A percentile compares a stretch with the other conserved stretches of the same genome.
Conservation (phyloP, 2,329 filamentous ascomycete species). For the Beauveria australis region DNA sequence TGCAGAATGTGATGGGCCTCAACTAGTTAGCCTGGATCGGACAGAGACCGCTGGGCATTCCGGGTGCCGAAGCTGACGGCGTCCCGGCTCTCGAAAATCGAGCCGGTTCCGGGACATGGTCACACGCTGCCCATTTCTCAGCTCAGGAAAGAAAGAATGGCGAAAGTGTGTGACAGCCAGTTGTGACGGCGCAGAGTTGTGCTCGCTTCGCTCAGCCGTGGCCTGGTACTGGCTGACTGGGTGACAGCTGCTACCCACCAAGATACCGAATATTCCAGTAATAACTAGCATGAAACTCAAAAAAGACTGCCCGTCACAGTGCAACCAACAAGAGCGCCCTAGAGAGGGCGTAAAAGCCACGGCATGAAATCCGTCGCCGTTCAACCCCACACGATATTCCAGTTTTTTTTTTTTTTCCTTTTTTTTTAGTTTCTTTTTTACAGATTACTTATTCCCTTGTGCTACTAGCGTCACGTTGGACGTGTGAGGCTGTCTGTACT, state of each 20-base stretch:
- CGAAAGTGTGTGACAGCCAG: background rate
- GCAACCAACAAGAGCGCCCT: background rate
- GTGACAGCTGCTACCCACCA: background rate
- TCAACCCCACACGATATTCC: background rate
- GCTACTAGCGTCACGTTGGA: background rate
- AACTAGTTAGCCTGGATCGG: background rate
- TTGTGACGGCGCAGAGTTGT: background rate
- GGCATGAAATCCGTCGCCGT: background rate
- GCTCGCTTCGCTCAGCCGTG: background rate
- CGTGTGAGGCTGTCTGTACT: background rate
- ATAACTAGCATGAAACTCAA: slow-evolving; percentile 1
- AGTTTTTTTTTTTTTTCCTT: background rate
- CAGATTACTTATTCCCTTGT: background rate
- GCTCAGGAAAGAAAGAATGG: background rate
- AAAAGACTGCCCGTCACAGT: background rate
- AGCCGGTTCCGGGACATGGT: background rate
- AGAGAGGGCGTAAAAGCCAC: background rate
- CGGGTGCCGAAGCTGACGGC: background rate
- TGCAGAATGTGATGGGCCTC: background rate
- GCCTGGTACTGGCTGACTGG: background rate
- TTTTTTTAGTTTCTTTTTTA: too few relatives aligned
- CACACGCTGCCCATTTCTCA: background rate
- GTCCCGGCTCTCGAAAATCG: background rate
- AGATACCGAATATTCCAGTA: background rate
- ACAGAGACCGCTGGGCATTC: background rate